Evolutionary conservation across 352 stramenopile species (phyloP).

Genomic region (Peronospora belbahrii): DNA sequence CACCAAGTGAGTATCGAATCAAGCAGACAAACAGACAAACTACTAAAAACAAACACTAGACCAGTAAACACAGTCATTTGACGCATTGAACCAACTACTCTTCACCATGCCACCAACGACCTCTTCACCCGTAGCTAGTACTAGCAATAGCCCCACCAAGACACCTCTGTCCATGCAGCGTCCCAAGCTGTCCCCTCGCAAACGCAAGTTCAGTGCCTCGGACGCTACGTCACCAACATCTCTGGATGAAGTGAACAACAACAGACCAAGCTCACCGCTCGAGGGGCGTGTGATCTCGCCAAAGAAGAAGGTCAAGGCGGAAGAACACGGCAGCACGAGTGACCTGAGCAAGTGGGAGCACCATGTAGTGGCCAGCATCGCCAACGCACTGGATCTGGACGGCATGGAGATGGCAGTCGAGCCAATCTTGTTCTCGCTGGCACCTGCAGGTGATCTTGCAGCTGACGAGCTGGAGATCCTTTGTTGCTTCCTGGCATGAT

Average conservation of each 20-base stretch:
- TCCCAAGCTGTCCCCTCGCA: constrained; percentile 32
- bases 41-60: neutral
- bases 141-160: constrained; percentile 17
- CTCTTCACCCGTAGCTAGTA: constrained; percentile 4
- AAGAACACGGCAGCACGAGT: constrained; percentile 6
- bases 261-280: neutral
- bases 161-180: constrained; percentile 33
- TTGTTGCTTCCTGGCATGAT: constrained; percentile 33
- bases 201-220: constrained; percentile 38
- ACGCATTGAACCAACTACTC: neutral
- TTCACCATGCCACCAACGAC: constrained; percentile 11
- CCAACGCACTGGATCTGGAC: constrained; percentile 17
- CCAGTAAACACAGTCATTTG: neutral
- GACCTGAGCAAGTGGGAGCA: constrained; percentile 31
- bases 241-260: constrained; percentile 24
- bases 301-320: constrained; percentile 38
- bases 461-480: constrained; percentile 39
- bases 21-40: too few relatives aligned
- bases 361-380: constrained; percentile 20
- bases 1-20: too few relatives aligned
- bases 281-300: constrained; percentile 34
- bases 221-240: constrained; percentile 27
- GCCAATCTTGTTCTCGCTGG: constrained; percentile 20
- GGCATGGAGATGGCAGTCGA: constrained; percentile 5
- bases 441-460: constrained; percentile 17